phyloP scores from a whole-genome alignment of 345 rosid species.

The Eucalyptus pauciflora region DNA sequence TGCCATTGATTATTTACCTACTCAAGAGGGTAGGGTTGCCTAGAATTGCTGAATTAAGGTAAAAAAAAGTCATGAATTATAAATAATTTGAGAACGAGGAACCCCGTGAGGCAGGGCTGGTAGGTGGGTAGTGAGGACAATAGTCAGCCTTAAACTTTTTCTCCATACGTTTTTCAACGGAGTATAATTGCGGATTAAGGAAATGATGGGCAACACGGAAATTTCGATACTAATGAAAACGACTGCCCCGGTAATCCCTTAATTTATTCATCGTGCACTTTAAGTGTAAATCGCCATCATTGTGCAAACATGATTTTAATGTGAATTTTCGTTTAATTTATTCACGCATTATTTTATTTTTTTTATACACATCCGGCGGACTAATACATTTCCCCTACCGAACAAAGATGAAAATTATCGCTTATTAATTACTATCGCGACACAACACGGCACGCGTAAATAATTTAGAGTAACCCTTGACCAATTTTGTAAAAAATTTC shows the following conservation, averaged over 20 bases:
- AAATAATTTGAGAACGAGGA: background rate
- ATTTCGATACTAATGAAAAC: background rate
- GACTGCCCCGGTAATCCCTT: background rate
- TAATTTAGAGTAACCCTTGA: background rate
- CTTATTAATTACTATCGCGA: background rate
- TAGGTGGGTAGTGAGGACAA: background rate
- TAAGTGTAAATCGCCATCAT: background rate
- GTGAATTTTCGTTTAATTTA: background rate
- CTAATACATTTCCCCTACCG: background rate
- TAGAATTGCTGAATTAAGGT: background rate
- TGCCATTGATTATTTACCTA: background rate
- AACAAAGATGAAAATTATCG: background rate
- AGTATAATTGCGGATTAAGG: background rate
- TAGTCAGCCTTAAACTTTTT: background rate
- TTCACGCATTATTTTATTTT: fast-evolving
- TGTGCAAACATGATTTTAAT: background rate
- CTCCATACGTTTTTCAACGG: background rate
- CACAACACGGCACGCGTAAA: background rate
- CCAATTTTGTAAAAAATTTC: background rate
- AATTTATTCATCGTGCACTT: background rate
- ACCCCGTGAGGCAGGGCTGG: background rate
- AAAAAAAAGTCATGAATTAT: background rate
- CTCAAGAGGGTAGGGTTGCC: background rate
- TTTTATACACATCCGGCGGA: background rate
- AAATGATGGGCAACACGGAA: background rate